Base-by-base conservation (phyloP, 2,329 filamentous ascomycete species). In the Fusarium liriodendri region DNA sequence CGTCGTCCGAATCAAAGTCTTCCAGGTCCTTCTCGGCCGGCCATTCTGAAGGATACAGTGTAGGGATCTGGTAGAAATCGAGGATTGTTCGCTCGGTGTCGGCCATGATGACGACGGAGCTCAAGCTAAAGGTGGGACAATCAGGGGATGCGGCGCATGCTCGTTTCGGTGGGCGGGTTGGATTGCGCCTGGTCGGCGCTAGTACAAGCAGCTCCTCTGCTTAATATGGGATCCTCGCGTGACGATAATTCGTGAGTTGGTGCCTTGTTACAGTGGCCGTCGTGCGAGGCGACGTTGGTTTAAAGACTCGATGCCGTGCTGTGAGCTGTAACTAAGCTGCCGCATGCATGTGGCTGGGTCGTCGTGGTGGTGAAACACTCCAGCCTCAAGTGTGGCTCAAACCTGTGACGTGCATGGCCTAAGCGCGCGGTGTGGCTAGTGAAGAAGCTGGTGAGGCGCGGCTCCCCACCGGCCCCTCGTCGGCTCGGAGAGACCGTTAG, bases 51-150 rank as follows among this genome's bases (percentile, higher is more conserved):
- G 96, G 96, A 82, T 91, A 95, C 22, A 94, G 87, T 16, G 89
- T 94, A 47, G 92, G 89, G 58, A 98, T 89, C 82, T 95, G 94
- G 85, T 98, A 98, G 85, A 97, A 95, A 77, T 95, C 95, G 78
- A 97, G 90, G 64, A 98, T 90, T 54, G 89, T 91, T 71, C 92
- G 88, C 79, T 97, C 93, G 78, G 92, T 89, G 79, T 97, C 94
- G 72, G 91, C 89, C 92, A 90, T 89, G 74, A 71, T 82, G 76
- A 59, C 47, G 63, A 66, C 63, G 52, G 52, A 37, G 55, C 32
- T 55, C 52, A 29, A 50, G 59, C 70, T 69, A 33, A 35, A 60
- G 63, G 67, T 64, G 70, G 69, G 52, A 52, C 47, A 70, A 61
- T 70, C 61, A 75, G 64, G 68, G 70, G 66, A 64, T 55, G 52